These are phyloP conservation scores for Aspergillus eucalypticola DNA, from an alignment of 2,329 filamentous ascomycete genomes.

Conservation along the genomic window DNA sequence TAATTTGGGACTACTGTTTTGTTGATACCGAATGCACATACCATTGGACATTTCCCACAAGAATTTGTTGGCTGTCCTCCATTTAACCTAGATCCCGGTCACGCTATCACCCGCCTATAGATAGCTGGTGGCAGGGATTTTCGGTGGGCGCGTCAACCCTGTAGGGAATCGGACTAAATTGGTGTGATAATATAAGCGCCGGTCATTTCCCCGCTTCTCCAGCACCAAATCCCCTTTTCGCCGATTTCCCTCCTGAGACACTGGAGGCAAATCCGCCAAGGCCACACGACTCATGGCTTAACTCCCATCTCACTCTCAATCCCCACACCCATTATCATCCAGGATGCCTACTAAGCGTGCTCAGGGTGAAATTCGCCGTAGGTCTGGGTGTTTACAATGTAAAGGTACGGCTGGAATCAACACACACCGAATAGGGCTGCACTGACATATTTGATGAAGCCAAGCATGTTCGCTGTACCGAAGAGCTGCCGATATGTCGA, in stretches of 20 bases:
- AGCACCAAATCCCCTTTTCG: background rate
- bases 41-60: too few relatives aligned
- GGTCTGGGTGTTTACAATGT: conserved; percentile 30
- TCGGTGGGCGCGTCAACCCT: too few relatives aligned
- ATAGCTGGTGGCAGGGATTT: too few relatives aligned
- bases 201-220: background rate
- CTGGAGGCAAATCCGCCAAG: background rate
- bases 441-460: conserved; percentile 3
- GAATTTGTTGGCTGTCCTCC: too few relatives aligned
- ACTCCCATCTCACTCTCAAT: background rate
- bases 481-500: conserved; percentile 30
- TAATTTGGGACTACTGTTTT: background rate
- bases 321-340: background rate
- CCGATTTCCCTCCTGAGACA: background rate
- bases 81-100: too few relatives aligned
- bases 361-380: conserved; percentile 23
- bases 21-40: too few relatives aligned
- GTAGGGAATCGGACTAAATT: background rate
- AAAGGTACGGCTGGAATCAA: conserved; percentile 21
- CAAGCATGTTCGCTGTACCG: conserved; percentile 35
- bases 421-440: background rate
- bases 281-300: too few relatives aligned
- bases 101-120: too few relatives aligned
- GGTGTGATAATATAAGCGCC: background rate
- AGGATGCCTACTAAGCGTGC: background rate